A percentile compares a stretch with the other conserved stretches of the same genome.
Conservation (phyloP, 441 rosid genomes). For the Syzygium syzygioides region DNA sequence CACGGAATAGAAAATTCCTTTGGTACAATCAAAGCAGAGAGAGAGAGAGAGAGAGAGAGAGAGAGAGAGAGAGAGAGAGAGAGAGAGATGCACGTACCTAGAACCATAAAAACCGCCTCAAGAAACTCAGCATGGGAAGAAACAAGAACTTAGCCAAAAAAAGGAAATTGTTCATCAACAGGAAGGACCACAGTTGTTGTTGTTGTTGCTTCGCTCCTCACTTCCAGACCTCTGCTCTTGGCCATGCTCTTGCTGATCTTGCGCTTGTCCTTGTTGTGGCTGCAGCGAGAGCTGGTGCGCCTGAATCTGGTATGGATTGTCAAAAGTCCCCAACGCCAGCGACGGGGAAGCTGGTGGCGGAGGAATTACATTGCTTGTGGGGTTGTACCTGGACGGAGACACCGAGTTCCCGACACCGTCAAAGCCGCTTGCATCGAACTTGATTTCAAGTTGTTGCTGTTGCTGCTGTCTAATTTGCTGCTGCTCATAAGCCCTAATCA, state of each 20-base stretch:
- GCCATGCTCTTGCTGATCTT: constrained; percentile 20
- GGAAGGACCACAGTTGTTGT: constrained; percentile 28
- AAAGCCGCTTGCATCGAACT: constrained; percentile 17
- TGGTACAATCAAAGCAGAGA: not conserved
- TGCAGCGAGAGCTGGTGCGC: constrained; percentile 24
- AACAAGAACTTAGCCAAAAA: not conserved
- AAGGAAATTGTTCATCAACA: constrained; percentile 20
- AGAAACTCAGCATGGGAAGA: not conserved
- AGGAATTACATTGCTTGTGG: constrained; percentile 16
- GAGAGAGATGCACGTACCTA: not conserved
- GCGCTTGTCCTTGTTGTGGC: constrained; percentile 19
- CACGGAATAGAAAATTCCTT: not conserved
- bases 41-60: not conserved
- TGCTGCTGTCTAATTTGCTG: constrained; percentile 33
- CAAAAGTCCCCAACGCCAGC: constrained; percentile 31
- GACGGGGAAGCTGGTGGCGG: constrained; percentile 35
- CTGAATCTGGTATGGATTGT: constrained; percentile 44
- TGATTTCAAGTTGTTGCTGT: constrained; percentile 37
- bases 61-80: not conserved
- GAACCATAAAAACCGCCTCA: not conserved
- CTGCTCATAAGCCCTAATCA: constrained; percentile 44
- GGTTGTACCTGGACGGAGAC: constrained; percentile 42
- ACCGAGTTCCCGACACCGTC: constrained; percentile 28
- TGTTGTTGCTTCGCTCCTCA: constrained; percentile 40
- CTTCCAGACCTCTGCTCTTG: constrained; percentile 42